These are phyloP conservation scores for Globisporangium okanoganense DNA, from an alignment of 352 stramenopile genomes.

Conservation along the genomic window DNA sequence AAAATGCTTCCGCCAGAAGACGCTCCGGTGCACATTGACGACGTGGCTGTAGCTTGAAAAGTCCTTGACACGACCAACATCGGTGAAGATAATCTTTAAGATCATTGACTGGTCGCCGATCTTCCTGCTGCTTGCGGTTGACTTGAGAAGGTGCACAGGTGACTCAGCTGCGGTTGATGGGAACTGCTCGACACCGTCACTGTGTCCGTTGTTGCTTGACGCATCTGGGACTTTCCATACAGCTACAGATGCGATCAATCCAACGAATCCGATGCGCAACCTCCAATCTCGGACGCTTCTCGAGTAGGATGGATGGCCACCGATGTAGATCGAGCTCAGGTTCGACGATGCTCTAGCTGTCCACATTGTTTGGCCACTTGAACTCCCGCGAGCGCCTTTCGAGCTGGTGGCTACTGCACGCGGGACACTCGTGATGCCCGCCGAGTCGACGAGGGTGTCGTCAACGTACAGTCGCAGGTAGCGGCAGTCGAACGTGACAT, in stretches of 20 bases:
- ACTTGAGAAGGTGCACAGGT: conserved; percentile 2
- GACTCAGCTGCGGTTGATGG: background rate
- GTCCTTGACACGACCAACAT: conserved; percentile 28
- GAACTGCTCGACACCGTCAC: background rate
- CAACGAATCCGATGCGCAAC: conserved; percentile 44
- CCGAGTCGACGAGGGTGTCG: conserved; percentile 40
- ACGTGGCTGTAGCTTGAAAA: conserved; percentile 28
- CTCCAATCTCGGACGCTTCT: conserved; percentile 48
- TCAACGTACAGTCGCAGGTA: conserved; percentile 52
- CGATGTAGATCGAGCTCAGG: conserved; percentile 45
- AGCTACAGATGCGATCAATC: conserved; percentile 29
- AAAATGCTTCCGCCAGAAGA: conserved; percentile 53
- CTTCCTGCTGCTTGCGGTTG: background rate
- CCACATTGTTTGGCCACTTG: conserved; percentile 17
- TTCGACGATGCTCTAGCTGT: conserved; percentile 13
- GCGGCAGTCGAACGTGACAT: conserved; percentile 40
- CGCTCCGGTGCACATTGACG: conserved; percentile 38
- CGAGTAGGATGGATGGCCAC: conserved; percentile 46
- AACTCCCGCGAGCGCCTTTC: conserved; percentile 1
- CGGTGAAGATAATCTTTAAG: conserved; percentile 18
- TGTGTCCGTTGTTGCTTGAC: no score
- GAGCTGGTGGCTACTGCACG: background rate
- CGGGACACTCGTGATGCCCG: conserved; percentile 15
- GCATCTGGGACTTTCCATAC: conserved; percentile 18
- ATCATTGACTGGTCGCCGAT: conserved; percentile 4